phyloP scores from a whole-genome alignment of 441 rosid species.

The Croton setiger region DNA sequence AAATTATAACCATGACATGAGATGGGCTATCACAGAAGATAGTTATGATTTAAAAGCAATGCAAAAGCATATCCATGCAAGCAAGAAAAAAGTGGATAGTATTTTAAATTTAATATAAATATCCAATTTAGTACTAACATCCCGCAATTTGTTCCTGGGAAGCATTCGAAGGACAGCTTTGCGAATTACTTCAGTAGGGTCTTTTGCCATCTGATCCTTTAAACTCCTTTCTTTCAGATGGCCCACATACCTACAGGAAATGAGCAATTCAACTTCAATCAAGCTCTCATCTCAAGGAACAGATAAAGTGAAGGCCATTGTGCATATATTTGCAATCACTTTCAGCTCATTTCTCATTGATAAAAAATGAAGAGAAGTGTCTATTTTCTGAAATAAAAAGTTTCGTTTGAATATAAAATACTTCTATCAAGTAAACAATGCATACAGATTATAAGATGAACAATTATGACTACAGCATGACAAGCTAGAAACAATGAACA shows the following conservation, averaged over 20 bases:
- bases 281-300: not conserved
- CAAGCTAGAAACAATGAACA: too few species aligned
- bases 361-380: not conserved
- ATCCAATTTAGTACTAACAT: constrained; percentile 44
- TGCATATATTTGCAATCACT: not conserved
- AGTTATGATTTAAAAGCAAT: not conserved
- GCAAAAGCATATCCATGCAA: constrained; percentile 1
- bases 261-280: constrained; percentile 10
- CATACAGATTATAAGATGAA: not conserved
- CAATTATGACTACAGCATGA: not conserved
- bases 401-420: not conserved
- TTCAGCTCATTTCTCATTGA: not conserved
- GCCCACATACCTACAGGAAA: constrained; percentile 68
- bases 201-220: constrained; percentile 91
- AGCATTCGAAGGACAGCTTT: constrained; percentile 98
- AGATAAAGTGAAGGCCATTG: not conserved
- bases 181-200: constrained; percentile 97
- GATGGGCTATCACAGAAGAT: not conserved
- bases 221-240: constrained; percentile 95
- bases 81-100: not conserved
- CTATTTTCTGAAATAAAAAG: not conserved
- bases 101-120: constrained; percentile 11
- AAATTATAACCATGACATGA: not conserved
- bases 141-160: constrained; percentile 93
- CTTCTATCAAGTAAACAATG: not conserved